Base-by-base conservation (phyloP, 495 filamentous ascomycete genomes). In the Penicillium pulvis region DNA sequence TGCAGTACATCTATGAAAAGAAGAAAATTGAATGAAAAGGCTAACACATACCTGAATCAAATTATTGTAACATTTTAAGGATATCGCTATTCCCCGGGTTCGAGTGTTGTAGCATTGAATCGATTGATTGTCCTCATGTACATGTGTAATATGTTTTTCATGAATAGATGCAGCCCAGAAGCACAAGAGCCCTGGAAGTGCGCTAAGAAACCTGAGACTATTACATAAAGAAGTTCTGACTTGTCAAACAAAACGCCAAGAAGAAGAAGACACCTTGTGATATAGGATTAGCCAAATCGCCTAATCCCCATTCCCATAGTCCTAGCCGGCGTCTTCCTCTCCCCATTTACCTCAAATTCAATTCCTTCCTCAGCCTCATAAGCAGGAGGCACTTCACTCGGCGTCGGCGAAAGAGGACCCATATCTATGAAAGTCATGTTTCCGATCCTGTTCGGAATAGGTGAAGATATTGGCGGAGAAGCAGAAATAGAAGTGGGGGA, bases 251-350 rank as follows among this genome's bases (percentile, higher is more conserved):
- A 23, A 23, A 23, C 20, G 20, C 20, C 17, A 41, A 5, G 7
- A n/a, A 41, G n/a, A 16, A 17, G 4, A 17, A 41, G 3, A 16
- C 4, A n/a, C 0, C 33, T 1, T 11, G 10, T 11, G 12, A 1
- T 36, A 11, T 8, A 36, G 12, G 1, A 41, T 41, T 12, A 41
- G 17, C 16, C 39, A n/a, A 41, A n/a, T 17, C 39, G 12, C 39
- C 14, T 41, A 17, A 41, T 16, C 16, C 39, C 39, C 39, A 47
- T 26, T n/a, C 30, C 60, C 12, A 57, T 57, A 14, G 45, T 56
- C 24, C 39, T 55, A 45, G 61, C 33, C 11, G 57, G 64, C 16
- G 64, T 55, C 26, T 66, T 64, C 19, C 52, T 44, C 20, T 66
- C 61, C 30, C 39, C 39, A 41, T 33, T 51, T 9, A 28, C 26